Evolutionary conservation across 2,329 filamentous ascomycete species (phyloP), one percentile per base, ranked within the genome.

Genomic region (Fusarium ambrosium): DNA sequence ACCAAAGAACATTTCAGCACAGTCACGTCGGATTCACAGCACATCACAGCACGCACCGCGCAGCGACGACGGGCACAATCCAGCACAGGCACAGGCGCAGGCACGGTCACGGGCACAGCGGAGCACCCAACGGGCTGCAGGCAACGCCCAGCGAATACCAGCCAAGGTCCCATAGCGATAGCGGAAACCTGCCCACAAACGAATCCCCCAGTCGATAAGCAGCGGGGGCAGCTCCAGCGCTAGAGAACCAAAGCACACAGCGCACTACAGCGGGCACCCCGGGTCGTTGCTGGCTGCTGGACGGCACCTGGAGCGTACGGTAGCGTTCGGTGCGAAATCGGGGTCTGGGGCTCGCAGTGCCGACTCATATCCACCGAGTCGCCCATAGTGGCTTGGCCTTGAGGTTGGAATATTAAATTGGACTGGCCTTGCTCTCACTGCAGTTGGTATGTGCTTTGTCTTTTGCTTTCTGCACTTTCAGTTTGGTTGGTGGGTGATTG

Each of bases 1-100:
- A 80, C 78, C 77, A 69, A 77, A 77, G 83, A 82, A 86, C 80
- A 84, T 85, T 83, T 86, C 84, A 85, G 84, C 82, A 85, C 84
- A 84, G 82, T 78, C 68, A 70, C 68, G 68, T 72, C 68, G 39
- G 53, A 74, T 66, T 69, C 64, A 74, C 72, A 73, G 71, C 64
- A 69, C 72, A 74, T 73, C 77, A 78, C 75, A 76, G 62, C 76
- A 77, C 75, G 51, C 51, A 32, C 48, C 24, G 27, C 27, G 62
- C 67, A 71, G 62, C 61, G 22, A 64, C 51, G 27, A 55, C 51
- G 27, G 51, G 51, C 58, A 68, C 61, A 67, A 61, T 65, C 45
- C 29, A 62, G 37, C 73, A 70, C 68, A 75, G 69, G 69, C 68
- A 75, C 61, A 29, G 48, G 48, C 48, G 24, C 48, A 53, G 48